Base-by-base conservation (phyloP, 768 basidiomycete species). In the Amanita rubescens region DNA sequence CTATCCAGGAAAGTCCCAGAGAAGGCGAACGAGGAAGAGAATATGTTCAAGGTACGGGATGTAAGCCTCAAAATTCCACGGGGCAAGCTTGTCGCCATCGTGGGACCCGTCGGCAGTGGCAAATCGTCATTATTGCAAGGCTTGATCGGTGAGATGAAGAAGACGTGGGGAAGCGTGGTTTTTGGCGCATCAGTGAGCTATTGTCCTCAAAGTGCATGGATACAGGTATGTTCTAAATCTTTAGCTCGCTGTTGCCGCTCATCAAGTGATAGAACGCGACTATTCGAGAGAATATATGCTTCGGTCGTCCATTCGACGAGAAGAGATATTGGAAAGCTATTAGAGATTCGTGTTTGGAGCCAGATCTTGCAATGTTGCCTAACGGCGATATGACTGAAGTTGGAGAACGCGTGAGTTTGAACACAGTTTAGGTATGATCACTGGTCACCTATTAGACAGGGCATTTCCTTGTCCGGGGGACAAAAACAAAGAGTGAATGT, bases 151-250 rank as follows among this genome's bases (percentile, higher is more conserved):
- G 92, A 94, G 66, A 94, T 94, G 92, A 74, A 85, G 54, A 74
- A 75, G 58, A 83, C 80, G 0, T 64, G 69, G 11, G 91, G 91
- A 2, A 76, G 69, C 8, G 79, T 90, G 34, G 74, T 71, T 30
- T 89, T 93, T 61, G 85, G 89, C 53, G 90, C 87, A 0, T 78
- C 79, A 8, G 78, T 92, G 9, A 84, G 82, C 0, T 91, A 94
- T 65, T 94, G 89, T 60, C 82, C 85, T 14, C 94, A 97, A 63
- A 84, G 76, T 42, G 86, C 93, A 10, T 96, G 93, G 92, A 94
- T 97, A 54, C 90, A 93, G 67, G 83, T 79, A 54, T 57, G 55
- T 54, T 17, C 24, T 14, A n/a, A 2, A 17, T 32, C 30, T 55
- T 47, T 20, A 50, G 25, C 8, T 42, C 19, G n/a, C 25, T 54